Evolutionary conservation across 495 filamentous ascomycete species (phyloP).

Genomic region (Trichoderma asperelloides): DNA sequence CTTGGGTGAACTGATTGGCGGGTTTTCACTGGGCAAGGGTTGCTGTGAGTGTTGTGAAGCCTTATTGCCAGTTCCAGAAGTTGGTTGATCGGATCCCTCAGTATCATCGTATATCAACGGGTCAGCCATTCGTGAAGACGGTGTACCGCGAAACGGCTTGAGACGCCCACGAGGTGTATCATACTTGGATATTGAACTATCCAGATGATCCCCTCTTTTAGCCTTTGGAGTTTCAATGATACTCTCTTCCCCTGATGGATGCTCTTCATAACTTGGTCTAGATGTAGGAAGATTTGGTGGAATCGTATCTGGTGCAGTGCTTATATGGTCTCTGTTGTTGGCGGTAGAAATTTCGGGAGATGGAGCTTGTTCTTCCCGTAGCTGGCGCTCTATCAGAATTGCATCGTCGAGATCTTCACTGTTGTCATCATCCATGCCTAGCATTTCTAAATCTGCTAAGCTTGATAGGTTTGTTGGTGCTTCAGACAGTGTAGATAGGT

Average conservation of each 20-base stretch:
- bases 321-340: background rate
- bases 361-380: background rate
- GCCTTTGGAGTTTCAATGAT: background rate
- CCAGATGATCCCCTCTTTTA: background rate
- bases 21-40: background rate
- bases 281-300: background rate
- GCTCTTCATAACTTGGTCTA: background rate
- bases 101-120: background rate
- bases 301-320: background rate
- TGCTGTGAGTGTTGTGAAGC: background rate
- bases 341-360: background rate
- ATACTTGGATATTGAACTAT: background rate
- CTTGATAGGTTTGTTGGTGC: background rate
- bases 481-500: background rate
- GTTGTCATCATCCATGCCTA: background rate
- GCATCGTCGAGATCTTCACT: background rate
- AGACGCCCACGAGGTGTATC: background rate
- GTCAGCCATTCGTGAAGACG: background rate
- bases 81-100: background rate
- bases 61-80: background rate
- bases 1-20: background rate
- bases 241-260: background rate
- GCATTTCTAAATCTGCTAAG: background rate
- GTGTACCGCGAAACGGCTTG: background rate
- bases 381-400: background rate